A percentile compares a stretch with the other conserved stretches of the same genome.
phyloP scores from a whole-genome alignment of 352 stramenopile genomes.

The Phytophthora macrochlamydospora region DNA sequence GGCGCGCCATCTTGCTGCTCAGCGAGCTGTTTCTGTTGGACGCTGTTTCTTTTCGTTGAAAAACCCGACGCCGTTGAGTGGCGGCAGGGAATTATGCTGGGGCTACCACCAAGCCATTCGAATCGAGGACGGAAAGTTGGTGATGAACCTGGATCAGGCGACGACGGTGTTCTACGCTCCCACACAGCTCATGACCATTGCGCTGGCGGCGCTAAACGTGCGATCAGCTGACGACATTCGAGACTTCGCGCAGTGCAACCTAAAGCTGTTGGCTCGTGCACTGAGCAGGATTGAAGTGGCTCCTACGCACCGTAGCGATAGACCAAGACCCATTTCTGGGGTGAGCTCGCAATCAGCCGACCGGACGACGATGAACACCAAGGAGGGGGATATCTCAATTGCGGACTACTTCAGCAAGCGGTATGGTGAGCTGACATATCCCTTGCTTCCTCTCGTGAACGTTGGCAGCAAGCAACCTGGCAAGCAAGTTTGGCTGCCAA shows the following conservation, averaged over 20 bases:
- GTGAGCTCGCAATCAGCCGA: conserved; percentile 23
- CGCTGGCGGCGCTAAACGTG: conserved; percentile 32
- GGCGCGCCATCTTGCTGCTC: conserved; percentile 41
- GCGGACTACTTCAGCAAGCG: not conserved
- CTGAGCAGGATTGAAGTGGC: not conserved
- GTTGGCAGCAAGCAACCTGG: conserved; percentile 46
- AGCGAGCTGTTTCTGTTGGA: conserved; percentile 49
- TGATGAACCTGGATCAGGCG: conserved; percentile 64
- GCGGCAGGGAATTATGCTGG: conserved; percentile 47
- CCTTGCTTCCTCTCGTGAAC: conserved; percentile 48
- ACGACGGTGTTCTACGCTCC: conserved; percentile 57
- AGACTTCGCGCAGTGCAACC: conserved; percentile 27
- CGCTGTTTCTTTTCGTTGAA: conserved; percentile 61
- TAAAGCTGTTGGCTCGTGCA: conserved; percentile 14
- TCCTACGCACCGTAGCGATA: not conserved
- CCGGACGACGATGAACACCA: not conserved
- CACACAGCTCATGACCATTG: conserved; percentile 42
- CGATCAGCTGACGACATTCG: conserved; percentile 27
- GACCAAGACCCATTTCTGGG: conserved; percentile 42
- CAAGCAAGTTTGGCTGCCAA: conserved; percentile 55
- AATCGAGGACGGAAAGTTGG: conserved; percentile 40
- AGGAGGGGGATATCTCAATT: not conserved
- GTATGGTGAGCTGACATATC: not conserved
- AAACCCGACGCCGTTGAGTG: conserved; percentile 44
- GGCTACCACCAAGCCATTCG: conserved; percentile 29